Conservation (phyloP, 2,329 filamentous ascomycete genomes). For the Sporothrix mexicana region DNA sequence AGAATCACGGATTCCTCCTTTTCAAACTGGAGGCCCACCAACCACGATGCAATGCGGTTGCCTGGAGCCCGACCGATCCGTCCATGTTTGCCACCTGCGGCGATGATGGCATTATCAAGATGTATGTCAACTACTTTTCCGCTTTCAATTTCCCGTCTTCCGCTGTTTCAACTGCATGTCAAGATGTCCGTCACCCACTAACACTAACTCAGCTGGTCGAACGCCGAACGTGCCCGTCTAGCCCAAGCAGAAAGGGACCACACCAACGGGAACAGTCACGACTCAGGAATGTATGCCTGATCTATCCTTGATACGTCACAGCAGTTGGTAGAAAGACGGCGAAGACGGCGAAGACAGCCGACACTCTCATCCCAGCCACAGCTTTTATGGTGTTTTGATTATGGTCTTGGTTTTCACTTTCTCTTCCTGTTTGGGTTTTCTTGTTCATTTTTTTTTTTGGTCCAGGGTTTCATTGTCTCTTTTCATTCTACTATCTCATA, state of each 20-base stretch:
- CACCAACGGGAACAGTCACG: conserved; percentile 37
- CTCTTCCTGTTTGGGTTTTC: neutral
- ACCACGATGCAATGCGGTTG: conserved; percentile 81
- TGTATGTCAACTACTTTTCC: conserved; percentile 61
- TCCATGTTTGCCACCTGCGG: conserved; percentile 89
- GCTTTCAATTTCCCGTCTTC: neutral
- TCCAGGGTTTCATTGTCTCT: neutral
- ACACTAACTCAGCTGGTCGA: conserved; percentile 46
- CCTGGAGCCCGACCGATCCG: conserved; percentile 85
- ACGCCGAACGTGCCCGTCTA: conserved; percentile 43
- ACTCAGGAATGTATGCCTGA: conserved; percentile 38
- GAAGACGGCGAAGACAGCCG: neutral
- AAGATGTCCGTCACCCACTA: conserved; percentile 9
- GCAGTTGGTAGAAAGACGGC: neutral
- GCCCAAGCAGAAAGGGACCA: conserved; percentile 33
- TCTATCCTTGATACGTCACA: conserved; percentile 6
- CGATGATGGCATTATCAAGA: conserved; percentile 82
- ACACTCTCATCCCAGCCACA: neutral
- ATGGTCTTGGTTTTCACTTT: neutral
- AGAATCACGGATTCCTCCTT: conserved; percentile 76
- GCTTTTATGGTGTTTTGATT: neutral
- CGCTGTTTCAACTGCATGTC: too few relatives aligned
- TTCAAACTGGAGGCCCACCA: conserved; percentile 77
- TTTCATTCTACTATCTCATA: neutral
- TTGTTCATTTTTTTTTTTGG: neutral